Conservation (phyloP, 441 rosid species). For the Gossypium laxum region DNA sequence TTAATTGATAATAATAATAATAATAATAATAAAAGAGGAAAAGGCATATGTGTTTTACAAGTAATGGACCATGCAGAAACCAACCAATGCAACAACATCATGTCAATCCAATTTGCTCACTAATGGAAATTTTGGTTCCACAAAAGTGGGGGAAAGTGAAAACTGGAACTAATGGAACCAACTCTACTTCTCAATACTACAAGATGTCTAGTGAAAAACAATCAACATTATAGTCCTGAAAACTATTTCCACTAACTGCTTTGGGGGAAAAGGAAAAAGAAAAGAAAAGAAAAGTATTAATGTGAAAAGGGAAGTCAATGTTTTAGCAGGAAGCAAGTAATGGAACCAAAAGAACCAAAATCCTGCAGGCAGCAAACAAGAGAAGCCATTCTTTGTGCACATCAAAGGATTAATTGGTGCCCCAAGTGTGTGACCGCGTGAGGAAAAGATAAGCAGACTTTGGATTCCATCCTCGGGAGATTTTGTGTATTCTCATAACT, state of each 20-base stretch:
- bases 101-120: background rate
- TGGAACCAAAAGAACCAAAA: background rate
- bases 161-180: conserved; percentile 16
- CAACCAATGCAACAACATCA: conserved; percentile 10
- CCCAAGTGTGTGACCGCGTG: background rate
- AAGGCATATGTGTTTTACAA: conserved; percentile 12
- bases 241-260: conserved; percentile 15
- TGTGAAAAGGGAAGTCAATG: background rate
- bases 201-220: conserved; percentile 15
- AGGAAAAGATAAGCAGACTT: background rate
- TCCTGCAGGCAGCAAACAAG: background rate
- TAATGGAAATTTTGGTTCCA: conserved; percentile 16
- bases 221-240: conserved; percentile 18
- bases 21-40: background rate
- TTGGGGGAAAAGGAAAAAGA: background rate
- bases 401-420: background rate
- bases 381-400: background rate
- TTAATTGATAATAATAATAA: background rate
- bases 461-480: background rate
- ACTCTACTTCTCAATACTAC: conserved; percentile 27
- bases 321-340: background rate
- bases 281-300: background rate
- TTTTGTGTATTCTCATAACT: conserved; percentile 8
- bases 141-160: conserved; percentile 2
- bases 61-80: conserved; percentile 13